Base-by-base conservation (phyloP, 202 grass and related monocot genomes). In the Schoenoplectus triqueter region DNA sequence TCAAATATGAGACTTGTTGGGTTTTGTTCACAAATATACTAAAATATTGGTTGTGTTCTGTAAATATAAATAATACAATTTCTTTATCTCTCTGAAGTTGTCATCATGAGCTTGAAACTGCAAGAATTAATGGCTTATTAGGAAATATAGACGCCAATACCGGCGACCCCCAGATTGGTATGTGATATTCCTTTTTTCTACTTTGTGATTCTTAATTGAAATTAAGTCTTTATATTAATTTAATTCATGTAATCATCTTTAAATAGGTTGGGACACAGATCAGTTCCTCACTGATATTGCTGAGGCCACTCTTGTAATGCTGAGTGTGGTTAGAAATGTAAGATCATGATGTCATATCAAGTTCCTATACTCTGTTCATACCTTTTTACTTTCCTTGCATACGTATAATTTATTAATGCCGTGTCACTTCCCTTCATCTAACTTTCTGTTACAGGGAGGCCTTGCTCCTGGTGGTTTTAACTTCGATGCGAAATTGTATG, bases 301-400 rank as follows among this genome's bases (percentile, higher is more conserved):
- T 61, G 96, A 98, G 80, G 96, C 93, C 76, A 98, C 96, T 61
- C 82, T 98, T 84, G 86, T 98, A 51, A 98, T 98, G 96, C 85
- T 85, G 15, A 95, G 90, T 91, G 96, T 98, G 5, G 96, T 98
- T 86, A 98, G 92, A 91, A 98, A 98, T 92, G 96, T 98, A 91
- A 91, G 96, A 90, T 79, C 10, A 75, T 62, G 83, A 15, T 22
- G 51, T 60, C 17, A 13, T 84, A 10, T 84, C 17, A 77, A 54
- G 42, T 14, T 20, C 47, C 11, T 85, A 20, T 6, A 57, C n/a
- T 31, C 31, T 77, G 13, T 57, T 57, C 51, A 41, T 77, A 57
- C 50, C 50, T 39, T 51, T 55, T 55, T 39, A 76, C 73, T 57
- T 73, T 45, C 21, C 3, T 42, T 84, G 44, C 20, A 17, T 42